Base-by-base conservation (phyloP, 805 yeast genomes). In the Nakazawaea anatomiae region DNA sequence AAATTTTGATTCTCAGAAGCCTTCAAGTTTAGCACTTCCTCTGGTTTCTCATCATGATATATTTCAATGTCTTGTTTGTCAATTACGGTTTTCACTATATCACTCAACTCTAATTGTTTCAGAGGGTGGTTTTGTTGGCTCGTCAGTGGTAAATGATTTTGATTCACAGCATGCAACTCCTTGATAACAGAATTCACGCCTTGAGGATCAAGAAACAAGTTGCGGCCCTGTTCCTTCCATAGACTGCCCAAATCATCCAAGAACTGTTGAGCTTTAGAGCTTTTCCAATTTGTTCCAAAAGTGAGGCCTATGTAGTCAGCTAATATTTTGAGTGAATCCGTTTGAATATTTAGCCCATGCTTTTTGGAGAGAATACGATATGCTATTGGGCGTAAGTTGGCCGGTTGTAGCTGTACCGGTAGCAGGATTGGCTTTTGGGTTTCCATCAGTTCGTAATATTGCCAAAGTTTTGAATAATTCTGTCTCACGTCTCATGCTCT, bases 151-250 rank as follows among this genome's bases (percentile, higher is more conserved):
- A 18, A 18, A 18, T 18, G 25, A 18, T 18, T 18, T 18, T 18
- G 25, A 9, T 50, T 25, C 52, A 71, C 52, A 6, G 35, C 6
- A 43, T 27, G 46, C 36, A 51, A 32, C 56, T 90, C 96, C 46
- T 75, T 75, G 12, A 91, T 71, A 2, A 92, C 82, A 38, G 76
- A 78, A 1, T 68, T 65, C 12, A 90, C 74, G 3, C 88, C 85
- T 3, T 76, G 80, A 3, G 91, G 89, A 59, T 89, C 96, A 2
- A 92, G 73, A 58, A 92, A 92, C 6, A 90, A 60, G 0, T 97
- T 97, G 42, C 92, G 73, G 51, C 89, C 96, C 60, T 90, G 96
- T 44, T 81, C 87, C 59, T 89, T 90, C 98, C 98, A 92, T 4
- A 79, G 58, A 39, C 77, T 72, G 3, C 95, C 97, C 14, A 92